Base-by-base conservation (phyloP, 2,329 filamentous ascomycete species). In the Cladosporium velox region DNA sequence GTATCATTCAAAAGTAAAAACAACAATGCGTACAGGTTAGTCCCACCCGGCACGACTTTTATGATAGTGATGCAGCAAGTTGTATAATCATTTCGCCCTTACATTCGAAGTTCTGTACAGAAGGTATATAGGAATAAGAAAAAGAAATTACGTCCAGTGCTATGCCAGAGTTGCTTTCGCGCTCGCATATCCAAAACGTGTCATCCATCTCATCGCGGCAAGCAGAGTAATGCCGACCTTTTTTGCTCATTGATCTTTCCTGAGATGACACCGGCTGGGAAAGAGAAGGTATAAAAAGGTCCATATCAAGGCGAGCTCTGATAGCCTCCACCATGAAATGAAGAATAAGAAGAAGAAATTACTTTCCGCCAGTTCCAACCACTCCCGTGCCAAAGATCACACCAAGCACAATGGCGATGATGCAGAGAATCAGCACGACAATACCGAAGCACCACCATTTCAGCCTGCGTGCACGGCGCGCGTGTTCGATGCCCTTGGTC, bases 381-480 rank as follows among this genome's bases (percentile, higher is more conserved):
- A 64, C 61, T 26, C 61, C 61, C 61, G 80, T 64, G 54, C 82
- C 82, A 74, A 84, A 82, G 71, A 80, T 81, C 38, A 86, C 67
- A 10, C 83, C 84, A 63, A 83, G 73, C 18, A 81, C 75, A 34
- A 87, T 77, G 21, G 79, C 85, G 49, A 86, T 62, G 51, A 86
- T 82, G 64, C 79, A 70, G 30, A 83, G 68, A 67, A 85, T 84
- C 28, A 79, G 67, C 24, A 84, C 72, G 32, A 79, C 74, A 55
- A 93, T 82, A 68, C 87, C 79, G 68, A 91, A 81, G 75, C 89
- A 91, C 85, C 87, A 92, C 91, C 91, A 93, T 84, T 94, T 94
- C 79, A 92, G 86, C 82, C 88, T 91, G 73, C 90, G 86, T 72
- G 86, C 85, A 72, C 87, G 84, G 70, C 86, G 83, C 59, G 90